A percentile compares a stretch with the other conserved stretches of the same genome.
Evolutionary conservation across 129 eudicot species (phyloP).

Genomic region (Flaveria sonorensis): DNA sequence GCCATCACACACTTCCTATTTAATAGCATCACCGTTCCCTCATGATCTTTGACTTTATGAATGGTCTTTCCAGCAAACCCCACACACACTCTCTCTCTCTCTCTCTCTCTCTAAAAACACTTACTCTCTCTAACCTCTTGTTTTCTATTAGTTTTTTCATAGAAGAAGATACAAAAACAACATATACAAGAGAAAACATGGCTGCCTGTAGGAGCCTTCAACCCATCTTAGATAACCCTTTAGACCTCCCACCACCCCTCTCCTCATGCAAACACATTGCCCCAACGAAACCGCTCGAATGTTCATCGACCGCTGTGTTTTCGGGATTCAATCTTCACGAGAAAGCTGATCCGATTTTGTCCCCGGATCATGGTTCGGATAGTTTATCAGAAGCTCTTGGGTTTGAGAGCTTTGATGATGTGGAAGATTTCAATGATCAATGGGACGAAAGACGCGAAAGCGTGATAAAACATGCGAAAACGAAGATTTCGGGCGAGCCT

Average conservation of each 20-base stretch:
- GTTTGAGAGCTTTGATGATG: constrained; percentile 64
- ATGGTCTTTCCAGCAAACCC: constrained; percentile 33
- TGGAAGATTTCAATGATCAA: constrained; percentile 39
- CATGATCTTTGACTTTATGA: constrained; percentile 47
- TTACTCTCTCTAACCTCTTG: constrained; percentile 35
- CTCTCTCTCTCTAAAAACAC: constrained; percentile 26
- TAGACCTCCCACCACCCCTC: constrained; percentile 43
- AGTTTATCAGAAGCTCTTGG: constrained; percentile 76
- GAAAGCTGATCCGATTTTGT: constrained; percentile 30
- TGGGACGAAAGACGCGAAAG: constrained; percentile 21
- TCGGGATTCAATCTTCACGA: constrained; percentile 55
- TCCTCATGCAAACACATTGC: constrained; percentile 56
- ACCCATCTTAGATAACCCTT: constrained; percentile 67
- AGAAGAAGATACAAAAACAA: background rate
- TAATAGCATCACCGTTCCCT: constrained; percentile 46
- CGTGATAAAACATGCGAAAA: constrained; percentile 13
- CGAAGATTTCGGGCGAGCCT: constrained; percentile 12
- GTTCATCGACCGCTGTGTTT: constrained; percentile 20
- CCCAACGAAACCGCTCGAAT: constrained; percentile 29
- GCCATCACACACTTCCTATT: constrained; percentile 44
- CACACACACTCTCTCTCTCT: constrained; percentile 27
- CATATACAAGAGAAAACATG: constrained; percentile 43
- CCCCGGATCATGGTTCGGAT: constrained; percentile 48
- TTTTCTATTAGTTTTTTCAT: constrained; percentile 26
- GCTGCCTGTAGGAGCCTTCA: constrained; percentile 80